phyloP scores from a whole-genome alignment of 495 filamentous ascomycete genomes.

The Penicillium simplicissimum region DNA sequence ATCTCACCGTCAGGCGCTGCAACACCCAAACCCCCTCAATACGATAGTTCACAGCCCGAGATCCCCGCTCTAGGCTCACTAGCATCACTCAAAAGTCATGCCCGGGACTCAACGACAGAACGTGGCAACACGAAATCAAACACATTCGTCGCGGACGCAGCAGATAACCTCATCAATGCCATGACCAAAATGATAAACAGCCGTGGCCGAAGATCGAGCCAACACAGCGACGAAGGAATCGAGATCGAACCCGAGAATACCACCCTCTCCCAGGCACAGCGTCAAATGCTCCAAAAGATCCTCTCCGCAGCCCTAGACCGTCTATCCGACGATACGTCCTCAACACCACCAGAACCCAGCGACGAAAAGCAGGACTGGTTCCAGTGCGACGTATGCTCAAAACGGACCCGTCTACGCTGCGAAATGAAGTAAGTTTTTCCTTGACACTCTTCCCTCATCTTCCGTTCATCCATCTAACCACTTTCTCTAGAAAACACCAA shows the following conservation, averaged over 20 bases:
- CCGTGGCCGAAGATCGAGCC: constrained; percentile 28
- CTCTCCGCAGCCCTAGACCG: constrained; percentile 35
- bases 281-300: constrained; percentile 40
- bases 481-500: constrained; percentile 69
- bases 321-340: constrained; percentile 26
- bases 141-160: constrained; percentile 33
- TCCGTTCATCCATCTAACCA: constrained; percentile 17
- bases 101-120: not conserved
- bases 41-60: not conserved
- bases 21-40: constrained; percentile 11
- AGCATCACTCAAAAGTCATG: constrained; percentile 2
- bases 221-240: constrained; percentile 31
- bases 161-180: constrained; percentile 38
- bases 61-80: not conserved
- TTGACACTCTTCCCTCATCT: not conserved
- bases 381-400: constrained; percentile 55
- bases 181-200: constrained; percentile 43
- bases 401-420: constrained; percentile 58
- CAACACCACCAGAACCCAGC: constrained; percentile 16
- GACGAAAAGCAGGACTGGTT: constrained; percentile 42
- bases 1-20: constrained; percentile 5
- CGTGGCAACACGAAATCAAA: constrained; percentile 22
- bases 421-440: constrained; percentile 65
- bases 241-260: constrained; percentile 23
- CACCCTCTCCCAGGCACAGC: constrained; percentile 32